Evolutionary conservation across 75 land plant species (phyloP).

Genomic region (Picea sitchensis): DNA sequence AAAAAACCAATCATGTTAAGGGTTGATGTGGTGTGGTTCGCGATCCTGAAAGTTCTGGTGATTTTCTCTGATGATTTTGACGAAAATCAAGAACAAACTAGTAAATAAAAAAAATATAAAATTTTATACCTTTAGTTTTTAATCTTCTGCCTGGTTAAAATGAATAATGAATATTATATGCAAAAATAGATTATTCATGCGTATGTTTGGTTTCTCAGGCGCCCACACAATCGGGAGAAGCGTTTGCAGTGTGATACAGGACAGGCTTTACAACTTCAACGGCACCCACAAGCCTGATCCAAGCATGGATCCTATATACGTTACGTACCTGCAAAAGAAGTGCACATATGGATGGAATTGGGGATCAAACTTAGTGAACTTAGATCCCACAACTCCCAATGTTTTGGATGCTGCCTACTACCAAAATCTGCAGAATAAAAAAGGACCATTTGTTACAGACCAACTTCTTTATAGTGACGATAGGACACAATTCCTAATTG

Average conservation of each 20-base stretch:
- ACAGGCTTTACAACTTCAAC: no score
- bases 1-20: no score
- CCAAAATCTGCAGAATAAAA: constrained; percentile 25
- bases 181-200: no score
- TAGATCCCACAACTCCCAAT: constrained; percentile 37
- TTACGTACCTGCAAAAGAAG: constrained; percentile 14
- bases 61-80: no score
- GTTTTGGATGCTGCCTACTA: constrained; percentile 52
- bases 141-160: no score
- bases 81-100: no score
- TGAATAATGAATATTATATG: no score
- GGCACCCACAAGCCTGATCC: constrained; percentile 50
- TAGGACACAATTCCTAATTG: constrained; percentile 11
- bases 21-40: no score
- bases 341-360: constrained; percentile 16
- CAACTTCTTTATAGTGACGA: neutral
- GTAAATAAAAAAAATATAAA: no score
- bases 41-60: no score
- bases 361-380: neutral
- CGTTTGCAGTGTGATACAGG: constrained; percentile 33
- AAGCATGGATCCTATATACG: constrained; percentile 32
- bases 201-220: no score
- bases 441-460: constrained; percentile 60
- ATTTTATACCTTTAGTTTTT: no score
- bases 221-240: constrained; percentile 70